Evolutionary conservation across 2,329 filamentous ascomycete genomes (phyloP).

Genomic region (Rosellinia necatrix): DNA sequence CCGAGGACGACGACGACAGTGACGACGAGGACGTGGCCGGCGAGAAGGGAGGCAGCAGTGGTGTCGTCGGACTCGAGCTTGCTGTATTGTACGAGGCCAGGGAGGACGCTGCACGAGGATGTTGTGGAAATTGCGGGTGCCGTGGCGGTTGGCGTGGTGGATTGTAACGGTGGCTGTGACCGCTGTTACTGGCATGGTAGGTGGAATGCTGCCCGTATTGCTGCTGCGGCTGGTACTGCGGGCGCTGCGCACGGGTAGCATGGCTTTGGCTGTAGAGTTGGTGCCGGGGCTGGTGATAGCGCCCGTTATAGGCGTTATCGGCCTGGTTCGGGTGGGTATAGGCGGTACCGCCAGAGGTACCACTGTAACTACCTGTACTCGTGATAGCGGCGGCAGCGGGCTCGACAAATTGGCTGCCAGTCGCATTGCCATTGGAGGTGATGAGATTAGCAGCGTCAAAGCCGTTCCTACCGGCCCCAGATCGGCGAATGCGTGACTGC

Average conservation of each 20-base stretch:
- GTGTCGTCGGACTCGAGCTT: not conserved
- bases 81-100: slow-evolving; percentile 7
- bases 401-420: slow-evolving; percentile 1
- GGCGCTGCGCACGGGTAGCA: no score
- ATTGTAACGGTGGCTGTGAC: slow-evolving; percentile 1
- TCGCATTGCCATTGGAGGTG: no score
- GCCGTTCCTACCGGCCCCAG: no score
- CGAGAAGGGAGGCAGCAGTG: no score
- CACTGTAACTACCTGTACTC: not conserved
- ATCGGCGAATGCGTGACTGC: not conserved
- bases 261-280: no score
- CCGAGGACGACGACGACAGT: not conserved
- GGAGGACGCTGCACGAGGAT: slow-evolving; percentile 21
- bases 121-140: not conserved
- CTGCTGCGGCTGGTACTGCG: slow-evolving; percentile 3
- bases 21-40: slow-evolving; percentile 1
- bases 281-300: slow-evolving; percentile 10
- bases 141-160: not conserved
- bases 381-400: not conserved
- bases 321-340: slow-evolving; percentile 13
- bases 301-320: slow-evolving; percentile 4
- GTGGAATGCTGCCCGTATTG: not conserved
- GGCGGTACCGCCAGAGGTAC: not conserved
- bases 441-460: no score
- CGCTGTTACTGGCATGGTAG: not conserved